Evolutionary conservation across 2,329 filamentous ascomycete genomes (phyloP).

Genomic region (Colletotrichum magnum): DNA sequence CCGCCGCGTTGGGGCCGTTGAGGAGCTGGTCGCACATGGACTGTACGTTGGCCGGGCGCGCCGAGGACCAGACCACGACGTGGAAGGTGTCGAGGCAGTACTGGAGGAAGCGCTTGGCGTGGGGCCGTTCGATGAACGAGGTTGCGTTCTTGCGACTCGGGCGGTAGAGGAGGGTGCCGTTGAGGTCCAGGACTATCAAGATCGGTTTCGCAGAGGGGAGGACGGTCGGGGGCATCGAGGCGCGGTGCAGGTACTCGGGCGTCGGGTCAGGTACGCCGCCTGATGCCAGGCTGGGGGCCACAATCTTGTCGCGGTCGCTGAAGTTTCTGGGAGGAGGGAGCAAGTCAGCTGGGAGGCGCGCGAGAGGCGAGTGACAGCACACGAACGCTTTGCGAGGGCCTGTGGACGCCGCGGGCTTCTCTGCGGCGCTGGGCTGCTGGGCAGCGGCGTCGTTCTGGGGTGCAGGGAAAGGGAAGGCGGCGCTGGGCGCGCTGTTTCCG

Average conservation of each 20-base stretch:
- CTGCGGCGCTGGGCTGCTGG: background rate
- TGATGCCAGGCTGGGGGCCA: slow-evolving; percentile 56
- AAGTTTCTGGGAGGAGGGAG: background rate
- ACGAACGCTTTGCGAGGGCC: slow-evolving; percentile 20
- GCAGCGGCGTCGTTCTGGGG: background rate
- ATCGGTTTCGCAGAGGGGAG: slow-evolving; percentile 70
- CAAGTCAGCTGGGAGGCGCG: background rate
- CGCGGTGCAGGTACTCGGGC: slow-evolving; percentile 70
- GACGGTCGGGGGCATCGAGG: slow-evolving; percentile 58
- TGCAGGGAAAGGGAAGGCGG: slow-evolving; percentile 9
- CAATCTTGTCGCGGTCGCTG: slow-evolving; percentile 38
- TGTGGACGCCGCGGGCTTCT: background rate
- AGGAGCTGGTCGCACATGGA: slow-evolving; percentile 78
- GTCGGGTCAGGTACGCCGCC: slow-evolving; percentile 75
- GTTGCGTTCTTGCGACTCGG: slow-evolving; percentile 64
- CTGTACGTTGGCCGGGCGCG: slow-evolving; percentile 79
- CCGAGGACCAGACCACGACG: slow-evolving; percentile 94
- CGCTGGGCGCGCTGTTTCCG: slow-evolving; percentile 25
- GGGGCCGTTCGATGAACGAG: slow-evolving; percentile 75
- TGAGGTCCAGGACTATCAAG: slow-evolving; percentile 91
- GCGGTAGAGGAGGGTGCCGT: slow-evolving; percentile 88
- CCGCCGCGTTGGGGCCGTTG: slow-evolving; percentile 6
- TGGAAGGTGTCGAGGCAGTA: slow-evolving; percentile 82
- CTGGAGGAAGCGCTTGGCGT: slow-evolving; percentile 76
- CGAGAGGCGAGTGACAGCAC: background rate